Percentiles rank a stretch among this genome's conserved stretches.
phyloP scores from a whole-genome alignment of 2,329 filamentous ascomycete species.

The Colletotrichum tropicicola region DNA sequence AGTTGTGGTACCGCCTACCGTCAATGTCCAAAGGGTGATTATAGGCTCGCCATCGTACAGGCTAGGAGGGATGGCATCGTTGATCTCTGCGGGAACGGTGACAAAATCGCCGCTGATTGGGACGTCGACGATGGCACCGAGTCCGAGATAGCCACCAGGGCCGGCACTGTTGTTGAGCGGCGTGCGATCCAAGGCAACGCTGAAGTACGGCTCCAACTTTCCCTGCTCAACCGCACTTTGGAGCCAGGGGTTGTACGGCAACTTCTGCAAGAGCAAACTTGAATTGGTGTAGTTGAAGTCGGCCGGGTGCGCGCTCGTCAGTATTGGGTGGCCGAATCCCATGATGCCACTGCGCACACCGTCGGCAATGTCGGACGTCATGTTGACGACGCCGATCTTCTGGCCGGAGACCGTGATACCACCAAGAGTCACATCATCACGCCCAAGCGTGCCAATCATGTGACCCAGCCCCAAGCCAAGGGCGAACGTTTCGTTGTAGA shows the following conservation, averaged over 20 bases:
- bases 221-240: neutral
- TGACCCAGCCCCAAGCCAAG: slow-evolving; percentile 34
- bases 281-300: neutral
- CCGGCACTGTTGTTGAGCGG: slow-evolving; percentile 14
- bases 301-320: slow-evolving; percentile 32
- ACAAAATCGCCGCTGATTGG: slow-evolving; percentile 27
- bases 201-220: slow-evolving; percentile 33
- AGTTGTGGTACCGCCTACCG: slow-evolving; percentile 21
- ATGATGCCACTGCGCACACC: slow-evolving; percentile 34
- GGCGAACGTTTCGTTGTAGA: slow-evolving; percentile 38
- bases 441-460: slow-evolving; percentile 29
- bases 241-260: slow-evolving; percentile 1
- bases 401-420: slow-evolving; percentile 33
- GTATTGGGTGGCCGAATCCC: slow-evolving; percentile 33
- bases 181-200: slow-evolving; percentile 32
- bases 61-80: slow-evolving; percentile 27
- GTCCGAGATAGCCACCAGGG: slow-evolving; percentile 32
- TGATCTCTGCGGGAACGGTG: slow-evolving; percentile 32
- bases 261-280: neutral
- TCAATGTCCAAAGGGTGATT: slow-evolving; percentile 32
- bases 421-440: slow-evolving; percentile 30
- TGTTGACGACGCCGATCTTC: slow-evolving; percentile 34
- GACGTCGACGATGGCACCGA: slow-evolving; percentile 33
- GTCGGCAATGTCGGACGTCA: slow-evolving; percentile 31
- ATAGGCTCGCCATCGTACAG: slow-evolving; percentile 21